phyloP scores from a whole-genome alignment of 805 yeast species.

The Monosporozyma yasuniensis region DNA sequence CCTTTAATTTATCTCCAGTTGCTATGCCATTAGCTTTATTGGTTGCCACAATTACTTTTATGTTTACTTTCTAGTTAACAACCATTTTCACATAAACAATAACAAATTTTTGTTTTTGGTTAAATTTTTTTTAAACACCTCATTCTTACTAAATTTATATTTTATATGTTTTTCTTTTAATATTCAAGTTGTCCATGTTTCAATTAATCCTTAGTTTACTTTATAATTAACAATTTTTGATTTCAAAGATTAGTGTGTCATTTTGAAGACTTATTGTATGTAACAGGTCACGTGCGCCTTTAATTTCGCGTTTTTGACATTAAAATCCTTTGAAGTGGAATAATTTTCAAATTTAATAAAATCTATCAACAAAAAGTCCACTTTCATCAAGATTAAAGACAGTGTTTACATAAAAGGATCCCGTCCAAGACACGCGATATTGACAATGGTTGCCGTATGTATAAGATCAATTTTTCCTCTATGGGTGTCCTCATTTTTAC shows the following conservation, averaged over 20 bases:
- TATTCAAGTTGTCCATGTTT: not conserved
- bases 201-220: too few species aligned
- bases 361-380: not conserved
- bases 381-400: not conserved
- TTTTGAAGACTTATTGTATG: not conserved
- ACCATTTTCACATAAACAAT: too few species aligned
- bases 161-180: not conserved
- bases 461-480: not conserved
- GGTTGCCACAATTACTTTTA: not conserved
- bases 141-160: not conserved
- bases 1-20: not conserved
- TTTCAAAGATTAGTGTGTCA: not conserved
- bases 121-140: not conserved
- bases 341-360: not conserved
- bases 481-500: too few species aligned
- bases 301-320: not conserved
- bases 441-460: not conserved
- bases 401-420: not conserved
- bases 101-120: not conserved
- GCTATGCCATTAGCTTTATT: not conserved
- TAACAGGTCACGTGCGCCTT: not conserved
- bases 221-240: too few species aligned
- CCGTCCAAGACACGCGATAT: not conserved
- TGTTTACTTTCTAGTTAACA: not conserved
- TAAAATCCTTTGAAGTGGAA: slow-evolving; percentile 1